Evolutionary conservation across 495 filamentous ascomycete genomes (phyloP), one percentile per base, ranked within the genome.

Genomic region (Xylaria intraflava): DNA sequence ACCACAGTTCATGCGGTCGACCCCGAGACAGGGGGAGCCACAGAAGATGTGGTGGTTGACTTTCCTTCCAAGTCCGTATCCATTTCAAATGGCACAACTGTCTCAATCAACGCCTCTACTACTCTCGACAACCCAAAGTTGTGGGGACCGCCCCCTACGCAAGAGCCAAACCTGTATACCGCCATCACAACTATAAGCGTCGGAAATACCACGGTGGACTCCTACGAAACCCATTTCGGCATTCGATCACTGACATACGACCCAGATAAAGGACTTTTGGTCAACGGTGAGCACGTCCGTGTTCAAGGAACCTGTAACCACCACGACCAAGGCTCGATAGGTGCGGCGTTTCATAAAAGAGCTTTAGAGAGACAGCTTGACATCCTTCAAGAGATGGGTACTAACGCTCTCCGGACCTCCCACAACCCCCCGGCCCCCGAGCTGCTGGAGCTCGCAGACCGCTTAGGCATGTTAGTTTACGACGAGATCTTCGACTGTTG

Each of bases 401-500:
- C 49, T 61, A 78, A 79, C 56, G 69, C 72, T 1, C 60, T 79
- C 12, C 69, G 77, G 4, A 78, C 68, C 1, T 78, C 74, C 2
- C 75, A 79, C 58, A 77, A 77, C 47, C 74, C 74, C 17, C 73
- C 74, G 0, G 70, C 73, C 8, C 75, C 80, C 0, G 78, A 81
- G 46, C 54, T 84, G 2, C 78, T 83, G 30, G 70, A 79, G 5
- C 59, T 86, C 0, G 77, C 82, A 5, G 81, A 84, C 60, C 65
- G 63, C 9, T 68, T 80, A 60, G 83, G 82, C 0, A 62, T 86
- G 31, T 66, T 86, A 65, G 70, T 86, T 1, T 58, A 85, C 11
- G 72, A 76, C 55, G 74, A 77, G 51, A 72, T 74, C 30, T 77
- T 79, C 59, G 77, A 79, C 53, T 57, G 46, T 35, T 78, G 75